Percentiles rank a stretch among this genome's conserved stretches.
phyloP scores from a whole-genome alignment of 2,329 filamentous ascomycete species.

The Stachybotrys chlorohalonatus region DNA sequence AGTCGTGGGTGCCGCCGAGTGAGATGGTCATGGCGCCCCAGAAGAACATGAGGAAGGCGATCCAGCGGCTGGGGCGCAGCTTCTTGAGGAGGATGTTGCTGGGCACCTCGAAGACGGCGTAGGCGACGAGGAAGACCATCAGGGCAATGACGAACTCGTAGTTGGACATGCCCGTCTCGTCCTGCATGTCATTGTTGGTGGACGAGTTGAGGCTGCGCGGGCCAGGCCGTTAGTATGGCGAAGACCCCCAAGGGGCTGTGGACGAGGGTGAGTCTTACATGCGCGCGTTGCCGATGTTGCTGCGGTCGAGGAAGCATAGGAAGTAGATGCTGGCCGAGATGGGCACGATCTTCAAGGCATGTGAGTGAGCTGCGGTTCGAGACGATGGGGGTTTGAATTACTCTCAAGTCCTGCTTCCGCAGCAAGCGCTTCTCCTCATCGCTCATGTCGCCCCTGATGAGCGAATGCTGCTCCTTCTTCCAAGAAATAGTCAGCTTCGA shows the following conservation, averaged over 20 bases:
- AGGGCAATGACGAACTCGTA: constrained; percentile 52
- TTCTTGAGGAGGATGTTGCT: constrained; percentile 60
- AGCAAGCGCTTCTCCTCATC: constrained; percentile 30
- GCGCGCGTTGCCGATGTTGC: constrained; percentile 62
- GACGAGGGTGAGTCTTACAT: constrained; percentile 20
- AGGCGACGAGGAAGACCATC: constrained; percentile 53
- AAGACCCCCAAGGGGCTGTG: no score
- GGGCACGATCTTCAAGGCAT: constrained; percentile 39
- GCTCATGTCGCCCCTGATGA: constrained; percentile 12
- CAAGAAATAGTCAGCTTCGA: neutral
- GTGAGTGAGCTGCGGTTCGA: neutral
- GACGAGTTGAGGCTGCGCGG: constrained; percentile 40
- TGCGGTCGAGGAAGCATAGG: constrained; percentile 57
- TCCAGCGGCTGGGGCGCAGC: constrained; percentile 51
- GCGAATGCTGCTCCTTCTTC: constrained; percentile 8
- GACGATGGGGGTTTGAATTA: neutral
- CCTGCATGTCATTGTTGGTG: constrained; percentile 51
- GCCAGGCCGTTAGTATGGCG: no score
- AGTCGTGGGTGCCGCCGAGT: constrained; percentile 55
- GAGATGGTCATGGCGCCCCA: constrained; percentile 62
- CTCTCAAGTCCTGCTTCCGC: constrained; percentile 49
- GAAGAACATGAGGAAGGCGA: constrained; percentile 55
- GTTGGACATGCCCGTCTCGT: constrained; percentile 51
- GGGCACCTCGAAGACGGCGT: constrained; percentile 52
- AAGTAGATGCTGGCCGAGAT: constrained; percentile 56